Evolutionary conservation across 768 basidiomycete genomes (phyloP).

Genomic region (Boletus sp.): DNA sequence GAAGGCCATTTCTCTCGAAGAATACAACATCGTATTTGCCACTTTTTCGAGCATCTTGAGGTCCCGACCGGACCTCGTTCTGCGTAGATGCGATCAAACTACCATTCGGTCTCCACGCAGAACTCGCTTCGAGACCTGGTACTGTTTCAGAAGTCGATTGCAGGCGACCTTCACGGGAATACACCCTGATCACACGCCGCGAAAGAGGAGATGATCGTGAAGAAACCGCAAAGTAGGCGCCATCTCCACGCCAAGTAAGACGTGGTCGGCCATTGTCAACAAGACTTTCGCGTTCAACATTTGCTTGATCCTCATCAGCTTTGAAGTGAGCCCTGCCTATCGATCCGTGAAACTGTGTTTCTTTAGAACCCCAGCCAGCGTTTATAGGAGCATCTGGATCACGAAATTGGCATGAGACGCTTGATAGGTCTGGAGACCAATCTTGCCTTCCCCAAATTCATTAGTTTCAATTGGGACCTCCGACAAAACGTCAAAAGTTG

Average conservation of each 20-base stretch:
- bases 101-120: slow-evolving; percentile 88
- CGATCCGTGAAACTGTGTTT: slow-evolving; percentile 97
- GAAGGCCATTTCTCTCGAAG: slow-evolving; percentile 91
- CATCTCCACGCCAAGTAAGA: slow-evolving; percentile 94
- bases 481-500: slow-evolving; percentile 82
- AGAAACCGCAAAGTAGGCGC: slow-evolving; percentile 83
- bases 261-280: slow-evolving; percentile 71
- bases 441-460: slow-evolving; percentile 84
- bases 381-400: slow-evolving; percentile 81
- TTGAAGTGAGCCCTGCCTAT: slow-evolving; percentile 66
- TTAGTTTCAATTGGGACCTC: slow-evolving; percentile 69
- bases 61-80: slow-evolving; percentile 69
- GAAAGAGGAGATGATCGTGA: slow-evolving; percentile 49
- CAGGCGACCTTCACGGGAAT: slow-evolving; percentile 52
- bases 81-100: slow-evolving; percentile 82
- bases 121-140: slow-evolving; percentile 73
- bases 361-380: slow-evolving; percentile 96
- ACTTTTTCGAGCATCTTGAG: slow-evolving; percentile 62
- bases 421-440: neutral
- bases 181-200: slow-evolving; percentile 29
- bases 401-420: slow-evolving; percentile 9
- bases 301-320: slow-evolving; percentile 52
- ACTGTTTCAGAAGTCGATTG: slow-evolving; percentile 85
- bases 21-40: slow-evolving; percentile 86
- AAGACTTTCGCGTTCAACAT: slow-evolving; percentile 51